A percentile compares a stretch with the other conserved stretches of the same genome.
Evolutionary conservation across 2,329 filamentous ascomycete genomes (phyloP).

Genomic region (Daldinia sp.): DNA sequence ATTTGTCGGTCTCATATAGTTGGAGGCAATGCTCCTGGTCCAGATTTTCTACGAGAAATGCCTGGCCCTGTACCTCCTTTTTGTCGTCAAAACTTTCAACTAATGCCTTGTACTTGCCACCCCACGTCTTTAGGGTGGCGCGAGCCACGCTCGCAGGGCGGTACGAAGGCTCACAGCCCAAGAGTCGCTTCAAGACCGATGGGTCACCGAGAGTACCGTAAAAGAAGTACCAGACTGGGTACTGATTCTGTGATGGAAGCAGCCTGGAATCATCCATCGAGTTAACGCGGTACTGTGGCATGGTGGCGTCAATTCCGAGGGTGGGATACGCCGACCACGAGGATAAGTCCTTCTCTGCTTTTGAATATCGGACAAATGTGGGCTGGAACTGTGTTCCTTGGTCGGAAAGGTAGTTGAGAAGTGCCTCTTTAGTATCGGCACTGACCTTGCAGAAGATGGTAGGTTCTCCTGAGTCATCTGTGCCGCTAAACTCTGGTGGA

Average conservation of each 20-base stretch:
- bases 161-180: conserved; percentile 35
- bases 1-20: conserved; percentile 22
- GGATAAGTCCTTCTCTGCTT: background rate
- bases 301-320: background rate
- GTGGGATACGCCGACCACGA: background rate
- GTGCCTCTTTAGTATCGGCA: background rate
- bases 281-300: background rate
- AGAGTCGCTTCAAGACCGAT: conserved; percentile 49
- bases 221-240: conserved; percentile 58
- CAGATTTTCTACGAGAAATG: conserved; percentile 8
- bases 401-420: background rate
- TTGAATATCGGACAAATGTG: background rate
- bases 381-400: background rate
- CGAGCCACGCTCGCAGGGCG: background rate
- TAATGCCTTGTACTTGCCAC: background rate
- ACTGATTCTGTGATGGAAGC: conserved; percentile 31
- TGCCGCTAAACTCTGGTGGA: background rate
- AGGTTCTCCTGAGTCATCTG: background rate
- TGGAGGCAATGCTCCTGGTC: conserved; percentile 16
- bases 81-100: background rate
- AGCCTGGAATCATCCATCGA: background rate
- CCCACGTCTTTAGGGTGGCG: background rate
- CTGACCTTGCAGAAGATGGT: background rate
- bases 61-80: conserved; percentile 3
- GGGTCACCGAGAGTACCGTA: conserved; percentile 55